Evolutionary conservation across 495 filamentous ascomycete genomes (phyloP), one percentile per base, ranked within the genome.

Genomic region (Talaromyces proteolyticus): DNA sequence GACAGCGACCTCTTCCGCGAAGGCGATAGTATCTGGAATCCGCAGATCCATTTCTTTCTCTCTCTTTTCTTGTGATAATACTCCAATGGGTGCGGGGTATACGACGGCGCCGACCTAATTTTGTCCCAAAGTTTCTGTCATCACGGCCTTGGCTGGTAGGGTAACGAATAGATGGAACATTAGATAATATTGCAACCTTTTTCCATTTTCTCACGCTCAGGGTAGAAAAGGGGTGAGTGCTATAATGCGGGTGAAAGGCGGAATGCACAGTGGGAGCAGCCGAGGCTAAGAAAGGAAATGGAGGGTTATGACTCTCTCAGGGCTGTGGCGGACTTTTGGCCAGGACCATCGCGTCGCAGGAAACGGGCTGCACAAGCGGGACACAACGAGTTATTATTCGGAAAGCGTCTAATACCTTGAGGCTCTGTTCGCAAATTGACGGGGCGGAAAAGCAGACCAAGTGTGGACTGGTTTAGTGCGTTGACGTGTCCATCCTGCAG

Each of bases 1-100:
- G 40, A 72, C 63, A 19, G 79, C 79, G 45, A 76, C 69, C 44
- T 79, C 76, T 53, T 80, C 71, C 44, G 74, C 74, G 41, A 68
- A 66, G 53, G 74, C 65, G 57, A 74, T 77, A 53, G 72, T 47
- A 17, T 22, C 16, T 14, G 24, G 46, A 14, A 39, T 18, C 23
- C 40, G 47, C 47, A 41, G 40, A 36, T 49, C 37, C 47, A 49
- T 49, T 12, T n/a, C n/a, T n/a, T n/a, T n/a, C n/a, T n/a, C n/a
- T n/a, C n/a, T n/a, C n/a, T n/a, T n/a, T n/a, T n/a, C n/a, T n/a
- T n/a, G n/a, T n/a, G n/a, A n/a, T n/a, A n/a, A n/a, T n/a, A n/a
- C n/a, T n/a, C n/a, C n/a, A n/a, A n/a, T n/a, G n/a, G n/a, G n/a
- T n/a, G n/a, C n/a, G n/a, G n/a, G n/a, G n/a, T n/a, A n/a, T n/a